Percentiles rank a stretch among this genome's conserved stretches.
phyloP scores from a whole-genome alignment of 1,284 basidiomycete species.

The Boletus nobilissimus region DNA sequence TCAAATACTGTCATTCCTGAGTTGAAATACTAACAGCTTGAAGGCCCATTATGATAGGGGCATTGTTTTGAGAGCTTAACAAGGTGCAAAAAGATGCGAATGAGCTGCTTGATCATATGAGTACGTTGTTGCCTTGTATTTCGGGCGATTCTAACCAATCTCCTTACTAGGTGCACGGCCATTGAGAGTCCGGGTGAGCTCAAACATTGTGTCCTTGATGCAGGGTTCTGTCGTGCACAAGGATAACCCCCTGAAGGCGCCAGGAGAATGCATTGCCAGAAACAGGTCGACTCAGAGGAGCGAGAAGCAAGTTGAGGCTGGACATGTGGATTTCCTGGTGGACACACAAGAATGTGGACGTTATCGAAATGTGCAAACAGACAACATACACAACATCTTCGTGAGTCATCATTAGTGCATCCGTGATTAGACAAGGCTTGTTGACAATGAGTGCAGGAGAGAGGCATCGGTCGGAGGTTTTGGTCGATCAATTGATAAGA shows the following conservation, averaged over 20 bases:
- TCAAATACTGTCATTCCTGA: background rate
- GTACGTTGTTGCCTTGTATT: background rate
- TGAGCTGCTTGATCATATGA: background rate
- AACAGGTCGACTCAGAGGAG: background rate
- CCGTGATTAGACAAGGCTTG: background rate
- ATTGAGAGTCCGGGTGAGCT: background rate
- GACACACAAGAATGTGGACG: background rate
- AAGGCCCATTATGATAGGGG: background rate
- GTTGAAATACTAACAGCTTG: background rate
- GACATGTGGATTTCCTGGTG: background rate
- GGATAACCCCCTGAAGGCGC: background rate
- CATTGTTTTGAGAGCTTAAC: background rate
- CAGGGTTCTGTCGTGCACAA: background rate
- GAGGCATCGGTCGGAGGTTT: background rate
- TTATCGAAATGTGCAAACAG: background rate
- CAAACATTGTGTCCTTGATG: background rate
- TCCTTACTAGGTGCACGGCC: background rate
- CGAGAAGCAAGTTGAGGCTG: background rate
- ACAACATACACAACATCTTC: background rate
- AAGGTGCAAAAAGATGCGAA: background rate
- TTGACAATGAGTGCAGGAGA: background rate
- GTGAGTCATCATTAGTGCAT: constrained; percentile 15
- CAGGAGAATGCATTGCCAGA: background rate
- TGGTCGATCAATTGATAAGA: background rate
- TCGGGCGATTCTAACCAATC: background rate